A percentile compares a stretch with the other conserved stretches of the same genome.
Evolutionary conservation across 2,329 filamentous ascomycete genomes (phyloP).

Genomic region (Zelopaecilomyces penicillatus): DNA sequence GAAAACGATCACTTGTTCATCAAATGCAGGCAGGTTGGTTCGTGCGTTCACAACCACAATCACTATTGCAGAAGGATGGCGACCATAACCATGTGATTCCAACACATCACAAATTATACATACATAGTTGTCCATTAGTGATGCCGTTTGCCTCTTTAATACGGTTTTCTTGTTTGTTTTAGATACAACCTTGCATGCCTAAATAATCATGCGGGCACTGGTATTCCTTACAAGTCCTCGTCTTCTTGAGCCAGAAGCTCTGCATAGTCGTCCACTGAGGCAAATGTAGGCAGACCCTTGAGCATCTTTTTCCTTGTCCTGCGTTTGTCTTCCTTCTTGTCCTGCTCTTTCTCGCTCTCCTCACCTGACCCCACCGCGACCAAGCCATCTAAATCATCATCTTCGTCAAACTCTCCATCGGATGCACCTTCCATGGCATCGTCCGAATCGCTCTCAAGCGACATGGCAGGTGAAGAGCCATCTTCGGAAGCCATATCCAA

Average conservation of each 20-base stretch:
- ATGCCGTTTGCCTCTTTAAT: too few species aligned
- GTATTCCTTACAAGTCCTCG: slow-evolving; percentile 12
- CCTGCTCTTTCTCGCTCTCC: slow-evolving; percentile 46
- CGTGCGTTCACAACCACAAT: too few species aligned
- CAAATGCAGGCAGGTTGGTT: too few species aligned
- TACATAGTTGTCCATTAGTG: too few species aligned
- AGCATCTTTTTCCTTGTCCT: slow-evolving; percentile 68
- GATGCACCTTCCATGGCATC: slow-evolving; percentile 32
- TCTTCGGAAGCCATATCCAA: slow-evolving; percentile 42
- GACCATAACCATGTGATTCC: too few species aligned
- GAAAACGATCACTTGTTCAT: too few species aligned
- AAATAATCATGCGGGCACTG: too few species aligned
- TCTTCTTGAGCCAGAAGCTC: slow-evolving; percentile 69
- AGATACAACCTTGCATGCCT: too few species aligned
- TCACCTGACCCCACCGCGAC: slow-evolving; percentile 34
- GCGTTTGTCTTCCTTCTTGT: slow-evolving; percentile 24
- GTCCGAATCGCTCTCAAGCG: slow-evolving; percentile 37
- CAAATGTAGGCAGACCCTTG: slow-evolving; percentile 85
- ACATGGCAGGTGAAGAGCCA: slow-evolving; percentile 27
- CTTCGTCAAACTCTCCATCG: slow-evolving; percentile 5
- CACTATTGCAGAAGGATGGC: too few species aligned
- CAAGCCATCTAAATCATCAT: slow-evolving; percentile 22
- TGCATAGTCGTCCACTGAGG: slow-evolving; percentile 88
- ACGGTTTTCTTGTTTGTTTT: too few species aligned
- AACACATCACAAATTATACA: too few species aligned